phyloP scores from a whole-genome alignment of 2,329 filamentous ascomycete genomes.

The Arachnopeziza araneosa region DNA sequence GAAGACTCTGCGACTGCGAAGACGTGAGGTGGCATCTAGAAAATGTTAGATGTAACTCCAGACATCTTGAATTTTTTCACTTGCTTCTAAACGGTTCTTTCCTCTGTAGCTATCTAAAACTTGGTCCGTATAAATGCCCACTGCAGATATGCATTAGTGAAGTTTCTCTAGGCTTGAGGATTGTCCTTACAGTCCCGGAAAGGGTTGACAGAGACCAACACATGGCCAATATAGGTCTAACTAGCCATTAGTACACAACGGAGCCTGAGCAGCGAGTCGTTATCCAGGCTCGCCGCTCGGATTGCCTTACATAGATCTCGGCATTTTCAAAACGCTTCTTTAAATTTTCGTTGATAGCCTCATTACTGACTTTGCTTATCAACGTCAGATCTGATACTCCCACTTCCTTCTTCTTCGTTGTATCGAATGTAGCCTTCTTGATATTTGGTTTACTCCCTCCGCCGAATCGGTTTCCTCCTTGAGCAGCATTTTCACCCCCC shows the following conservation, averaged over 20 bases:
- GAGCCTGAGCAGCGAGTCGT: background rate
- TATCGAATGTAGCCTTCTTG: conserved; percentile 94
- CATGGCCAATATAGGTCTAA: conserved; percentile 96
- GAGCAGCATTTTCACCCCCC: conserved; percentile 26
- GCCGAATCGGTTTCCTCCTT: conserved; percentile 21
- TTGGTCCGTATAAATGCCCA: conserved; percentile 95
- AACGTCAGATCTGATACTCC: conserved; percentile 96
- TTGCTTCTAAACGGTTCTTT: conserved; percentile 86
- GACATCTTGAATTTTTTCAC: conserved; percentile 5
- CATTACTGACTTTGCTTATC: conserved; percentile 97
- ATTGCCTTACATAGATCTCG: conserved; percentile 73
- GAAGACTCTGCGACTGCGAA: conserved; percentile 94
- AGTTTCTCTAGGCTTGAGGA: background rate
- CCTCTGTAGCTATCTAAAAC: conserved; percentile 92
- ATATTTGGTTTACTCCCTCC: conserved; percentile 52
- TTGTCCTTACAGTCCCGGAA: conserved; percentile 69
- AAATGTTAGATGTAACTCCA: background rate
- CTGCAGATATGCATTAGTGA: conserved; percentile 39
- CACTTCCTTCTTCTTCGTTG: conserved; percentile 97
- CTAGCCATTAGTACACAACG: conserved; percentile 3
- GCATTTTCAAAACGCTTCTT: conserved; percentile 96
- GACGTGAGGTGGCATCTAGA: conserved; percentile 77
- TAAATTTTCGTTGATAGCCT: conserved; percentile 98
- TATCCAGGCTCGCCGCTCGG: background rate
- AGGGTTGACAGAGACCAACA: conserved; percentile 97